phyloP scores from a whole-genome alignment of 78 protist genomes.

The Cavenderia fasciculata region DNA sequence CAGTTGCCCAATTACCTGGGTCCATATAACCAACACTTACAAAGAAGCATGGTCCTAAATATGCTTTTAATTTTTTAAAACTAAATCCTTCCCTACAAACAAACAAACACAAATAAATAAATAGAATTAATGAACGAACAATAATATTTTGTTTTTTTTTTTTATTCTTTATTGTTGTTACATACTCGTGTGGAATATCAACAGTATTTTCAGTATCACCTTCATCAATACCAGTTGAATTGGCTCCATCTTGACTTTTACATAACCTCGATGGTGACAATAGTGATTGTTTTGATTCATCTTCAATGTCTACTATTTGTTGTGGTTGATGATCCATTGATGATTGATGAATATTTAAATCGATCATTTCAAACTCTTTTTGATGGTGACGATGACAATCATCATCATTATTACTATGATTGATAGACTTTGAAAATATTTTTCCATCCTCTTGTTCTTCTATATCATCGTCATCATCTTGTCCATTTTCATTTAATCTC shows the following conservation, averaged over 20 bases:
- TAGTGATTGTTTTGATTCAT: slow-evolving; percentile 2
- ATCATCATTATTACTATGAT: neutral
- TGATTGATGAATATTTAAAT: neutral
- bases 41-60: slow-evolving; percentile 44
- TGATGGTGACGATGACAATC: neutral
- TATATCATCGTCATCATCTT: too few species aligned
- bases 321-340: neutral
- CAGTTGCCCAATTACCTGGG: slow-evolving; percentile 73
- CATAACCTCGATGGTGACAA: neutral
- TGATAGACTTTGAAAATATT: too few species aligned
- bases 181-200: slow-evolving; percentile 9
- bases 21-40: slow-evolving; percentile 54
- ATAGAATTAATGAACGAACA: neutral
- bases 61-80: slow-evolving; percentile 25
- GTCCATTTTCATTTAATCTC: too few species aligned
- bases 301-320: neutral
- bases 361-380: neutral
- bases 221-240: neutral
- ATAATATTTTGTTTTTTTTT: too few species aligned
- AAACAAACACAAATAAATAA: neutral
- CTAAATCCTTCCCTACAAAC: neutral
- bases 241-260: neutral
- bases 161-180: neutral
- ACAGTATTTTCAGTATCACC: slow-evolving; percentile 19
- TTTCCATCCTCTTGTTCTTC: too few species aligned